Conservation (phyloP, 1,284 basidiomycete genomes). For the Trichosporon sp. region DNA sequence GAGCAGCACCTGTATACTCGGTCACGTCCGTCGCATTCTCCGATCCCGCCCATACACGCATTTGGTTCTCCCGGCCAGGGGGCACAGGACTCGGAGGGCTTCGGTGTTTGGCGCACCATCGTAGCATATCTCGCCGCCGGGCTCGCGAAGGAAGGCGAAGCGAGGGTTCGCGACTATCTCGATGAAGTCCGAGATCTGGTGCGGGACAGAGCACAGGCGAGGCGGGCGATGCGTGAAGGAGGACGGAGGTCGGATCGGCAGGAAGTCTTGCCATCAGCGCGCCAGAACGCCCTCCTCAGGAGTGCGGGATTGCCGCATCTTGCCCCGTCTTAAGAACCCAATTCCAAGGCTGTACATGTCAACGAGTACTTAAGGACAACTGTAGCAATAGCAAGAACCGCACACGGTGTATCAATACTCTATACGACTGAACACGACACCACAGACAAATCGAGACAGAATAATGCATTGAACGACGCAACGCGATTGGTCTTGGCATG, state of each 20-base stretch:
- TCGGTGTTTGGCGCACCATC: not conserved
- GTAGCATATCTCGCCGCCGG: not conserved
- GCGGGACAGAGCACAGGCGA: not conserved
- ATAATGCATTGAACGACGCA: not conserved
- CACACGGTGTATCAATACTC: not conserved
- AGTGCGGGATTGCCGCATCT: no score
- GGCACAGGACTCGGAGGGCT: not conserved
- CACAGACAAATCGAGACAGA: not conserved
- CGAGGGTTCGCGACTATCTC: not conserved
- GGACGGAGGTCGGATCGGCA: not conserved
- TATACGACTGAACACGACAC: not conserved
- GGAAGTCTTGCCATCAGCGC: not conserved
- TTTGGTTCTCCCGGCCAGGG: not conserved
- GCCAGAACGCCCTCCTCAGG: not conserved
- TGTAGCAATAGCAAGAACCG: not conserved
- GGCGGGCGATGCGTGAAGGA: not conserved
- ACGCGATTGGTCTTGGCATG: not conserved
- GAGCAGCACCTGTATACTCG: no score
- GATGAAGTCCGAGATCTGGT: not conserved
- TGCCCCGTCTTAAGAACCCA: not conserved
- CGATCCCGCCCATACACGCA: no score
- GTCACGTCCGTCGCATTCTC: not conserved
- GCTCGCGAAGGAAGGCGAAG: not conserved
- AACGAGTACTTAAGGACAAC: not conserved
- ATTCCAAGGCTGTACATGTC: not conserved